Base-by-base conservation (phyloP, 2,329 filamentous ascomycete genomes). In the Sporothrix protearum region DNA sequence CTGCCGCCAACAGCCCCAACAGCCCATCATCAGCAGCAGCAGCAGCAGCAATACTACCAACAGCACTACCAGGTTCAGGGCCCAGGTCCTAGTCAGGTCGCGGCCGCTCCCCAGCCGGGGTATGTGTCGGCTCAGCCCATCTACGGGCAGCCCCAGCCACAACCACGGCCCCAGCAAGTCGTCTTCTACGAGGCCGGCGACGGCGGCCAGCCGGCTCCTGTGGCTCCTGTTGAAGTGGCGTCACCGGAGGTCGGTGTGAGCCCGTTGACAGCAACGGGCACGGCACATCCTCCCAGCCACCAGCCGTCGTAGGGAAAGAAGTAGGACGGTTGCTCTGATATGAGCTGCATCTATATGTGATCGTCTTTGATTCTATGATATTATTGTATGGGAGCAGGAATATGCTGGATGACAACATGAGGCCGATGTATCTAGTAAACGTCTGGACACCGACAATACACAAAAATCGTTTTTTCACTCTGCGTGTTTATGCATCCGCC, bases 61-160 rank as follows among this genome's bases (percentile, higher is more conserved):
- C 71, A 68, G 49, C 45, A 68, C 49, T 59, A 59, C 51, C 51
- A 69, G 28, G 12, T 12, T 0, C 59, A 42, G 12, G 59, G 59
- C 0, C 59, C 45, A 16, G 6, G 9, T 3, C 55, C 30, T 1
- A 19, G 30, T 0, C 59, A 45, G 22, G 19, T 33, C 8, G 22
- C 36, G 1, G 10, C 10, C 7, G 30, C 16, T 10, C 33, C 57
- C 3, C 57, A 36, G 3, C 57, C 57, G 2, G 57, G 57, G 3
- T 61, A 61, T 2, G 57, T 61, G 19, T n/a, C 57, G 14, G 33
- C 33, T 22, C 69, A 70, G n/a, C 69, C 42, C 3, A 45, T 45
- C 14, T 69, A 72, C 30, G 61, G 66, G 28, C 69, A 71, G 55
- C 71, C 72, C 16, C 73, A 72, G 1, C 3, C 14, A 12, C 61